Conservation (phyloP, 257 asterid species). For the Nemophila menziesii region DNA sequence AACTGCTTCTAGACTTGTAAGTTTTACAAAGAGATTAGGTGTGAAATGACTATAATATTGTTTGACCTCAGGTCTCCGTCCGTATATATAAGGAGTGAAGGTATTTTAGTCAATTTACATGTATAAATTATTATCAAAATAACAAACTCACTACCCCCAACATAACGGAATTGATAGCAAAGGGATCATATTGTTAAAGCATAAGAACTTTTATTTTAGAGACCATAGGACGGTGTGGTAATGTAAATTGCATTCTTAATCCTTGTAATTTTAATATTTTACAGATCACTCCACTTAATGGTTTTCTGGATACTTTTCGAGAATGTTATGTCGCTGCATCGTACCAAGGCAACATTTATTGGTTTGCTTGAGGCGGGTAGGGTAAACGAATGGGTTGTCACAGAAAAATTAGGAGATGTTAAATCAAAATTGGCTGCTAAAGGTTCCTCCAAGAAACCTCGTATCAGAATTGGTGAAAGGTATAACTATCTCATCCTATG, state of each 20-base stretch:
- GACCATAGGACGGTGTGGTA: neutral
- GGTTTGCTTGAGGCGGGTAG: conserved; percentile 19
- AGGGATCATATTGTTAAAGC: too few species aligned
- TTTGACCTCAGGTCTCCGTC: too few species aligned
- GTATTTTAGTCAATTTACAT: too few species aligned
- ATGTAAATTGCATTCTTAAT: neutral
- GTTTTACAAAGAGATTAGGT: too few species aligned
- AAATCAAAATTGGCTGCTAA: conserved; percentile 4
- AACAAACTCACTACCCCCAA: too few species aligned
- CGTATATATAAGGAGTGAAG: too few species aligned
- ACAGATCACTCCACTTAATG: conserved; percentile 18
- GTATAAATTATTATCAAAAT: too few species aligned
- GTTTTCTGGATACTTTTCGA: conserved; percentile 19
- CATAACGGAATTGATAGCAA: too few species aligned
- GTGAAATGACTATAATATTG: too few species aligned
- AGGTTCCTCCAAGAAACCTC: conserved; percentile 1
- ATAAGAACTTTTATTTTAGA: too few species aligned
- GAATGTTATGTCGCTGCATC: conserved; percentile 25
- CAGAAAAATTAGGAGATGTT: conserved; percentile 23
- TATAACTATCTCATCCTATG: neutral
- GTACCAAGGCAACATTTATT: conserved; percentile 21
- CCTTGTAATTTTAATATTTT: neutral
- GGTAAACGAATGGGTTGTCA: conserved; percentile 23
- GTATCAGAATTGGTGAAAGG: conserved; percentile 13
- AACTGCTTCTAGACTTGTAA: too few species aligned